Base-by-base conservation (phyloP, 2,329 filamentous ascomycete species). In the Cercospora janseana region DNA sequence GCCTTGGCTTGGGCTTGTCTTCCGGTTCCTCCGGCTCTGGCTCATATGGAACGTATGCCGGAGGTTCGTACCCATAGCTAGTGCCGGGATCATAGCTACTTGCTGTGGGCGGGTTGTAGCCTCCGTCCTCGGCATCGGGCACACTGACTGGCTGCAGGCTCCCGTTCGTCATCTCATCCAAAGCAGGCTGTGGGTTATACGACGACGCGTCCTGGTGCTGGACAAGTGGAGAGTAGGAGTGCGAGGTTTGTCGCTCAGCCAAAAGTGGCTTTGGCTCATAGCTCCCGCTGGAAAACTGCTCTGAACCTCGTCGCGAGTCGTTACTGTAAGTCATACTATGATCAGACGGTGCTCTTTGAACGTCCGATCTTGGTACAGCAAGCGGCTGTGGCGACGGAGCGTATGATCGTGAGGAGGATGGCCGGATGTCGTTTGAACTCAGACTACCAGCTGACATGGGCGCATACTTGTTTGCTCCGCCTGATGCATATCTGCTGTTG, bases 21-120 rank as follows among this genome's bases (percentile, higher is more conserved):
- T 73, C 73, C 4, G 70, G 69, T 6, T 79, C 75, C 12, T 77
- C 76, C 10, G 81, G 75, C 18, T 83, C 75, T 2, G 73, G 71
- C 42, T 74, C 61, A 58, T 76, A 75, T 2, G 76, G 75, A 49
- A 74, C 66, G 59, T 78, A 79, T 6, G 66, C 56, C 2, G 66
- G 60, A 7, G 82, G 77, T 61, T 85, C 78, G 61, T 79, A 85
- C 8, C 54, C 54, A 50, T 51, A 56, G 13, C 51, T 52, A 0
- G 81, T 80, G 12, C 28, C 46, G 4, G 83, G 76, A 54, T 85
- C 80, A 59, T 84, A 87, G 13, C 46, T 46, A 1, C 79, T 79
- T 4, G 56, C 52, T 18, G 82, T 80, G 4, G 84, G 76, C 4
- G 82, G 76, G 59, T 84, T 78, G 62, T 54, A 59, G 3, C 49